These are phyloP conservation scores for Kuraishia floccosa DNA, from an alignment of 805 yeast species.

Conservation along the genomic window DNA sequence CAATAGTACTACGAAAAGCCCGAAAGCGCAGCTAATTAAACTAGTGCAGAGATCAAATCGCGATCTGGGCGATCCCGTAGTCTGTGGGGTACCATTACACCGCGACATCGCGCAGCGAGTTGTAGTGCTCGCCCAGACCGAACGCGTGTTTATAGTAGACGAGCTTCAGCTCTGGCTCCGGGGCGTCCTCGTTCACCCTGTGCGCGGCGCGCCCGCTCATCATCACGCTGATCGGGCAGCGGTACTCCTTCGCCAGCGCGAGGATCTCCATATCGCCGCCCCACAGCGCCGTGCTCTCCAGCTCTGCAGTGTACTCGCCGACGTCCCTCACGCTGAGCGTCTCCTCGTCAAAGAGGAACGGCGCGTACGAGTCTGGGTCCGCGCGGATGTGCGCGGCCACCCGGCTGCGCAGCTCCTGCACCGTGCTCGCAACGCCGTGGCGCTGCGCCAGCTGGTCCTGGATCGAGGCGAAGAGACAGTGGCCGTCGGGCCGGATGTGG, in stretches of 20 bases:
- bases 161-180: slow-evolving; percentile 44
- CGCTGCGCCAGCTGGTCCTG: slow-evolving; percentile 62
- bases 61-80: no score
- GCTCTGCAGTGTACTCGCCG: slow-evolving; percentile 53
- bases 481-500: slow-evolving; percentile 87
- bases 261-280: slow-evolving; percentile 91
- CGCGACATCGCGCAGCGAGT: slow-evolving; percentile 40
- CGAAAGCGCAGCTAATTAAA: no score
- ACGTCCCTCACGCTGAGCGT: slow-evolving; percentile 56
- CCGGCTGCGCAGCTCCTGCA: slow-evolving; percentile 44
- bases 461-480: slow-evolving; percentile 82
- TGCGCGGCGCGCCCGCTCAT: slow-evolving; percentile 69
- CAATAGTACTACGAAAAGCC: no score
- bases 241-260: slow-evolving; percentile 64
- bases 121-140: slow-evolving; percentile 93
- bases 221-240: slow-evolving; percentile 65
- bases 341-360: slow-evolving; percentile 74
- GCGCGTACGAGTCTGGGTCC: slow-evolving; percentile 62
- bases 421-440: slow-evolving; percentile 25
- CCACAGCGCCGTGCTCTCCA: slow-evolving; percentile 82
- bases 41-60: no score
- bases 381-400: slow-evolving; percentile 59
- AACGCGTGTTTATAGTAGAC: slow-evolving; percentile 79
- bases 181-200: slow-evolving; percentile 47
- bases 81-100: no score